Evolutionary conservation across 768 basidiomycete genomes (phyloP), one percentile per base, ranked within the genome.

Genomic region (Kwoniella sp.): DNA sequence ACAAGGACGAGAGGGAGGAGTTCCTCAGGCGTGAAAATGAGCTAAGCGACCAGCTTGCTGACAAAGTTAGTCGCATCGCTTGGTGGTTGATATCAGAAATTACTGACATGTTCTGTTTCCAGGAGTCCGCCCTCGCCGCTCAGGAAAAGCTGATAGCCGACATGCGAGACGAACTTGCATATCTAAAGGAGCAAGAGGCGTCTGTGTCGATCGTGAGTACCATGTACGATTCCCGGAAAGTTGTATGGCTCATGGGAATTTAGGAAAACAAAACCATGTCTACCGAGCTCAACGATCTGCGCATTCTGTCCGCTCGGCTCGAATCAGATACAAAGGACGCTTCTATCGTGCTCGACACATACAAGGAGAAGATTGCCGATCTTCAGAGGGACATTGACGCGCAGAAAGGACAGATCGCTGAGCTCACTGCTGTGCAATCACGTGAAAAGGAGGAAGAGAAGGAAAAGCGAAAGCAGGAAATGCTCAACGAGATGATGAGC

Each of bases 401-500:
- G 20, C 67, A 71, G 31, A 61, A 65, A 28, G 60, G 50, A 6
- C 57, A 96, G 74, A 77, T 96, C 53, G 93, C 96, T 63, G 91
- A 93, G 67, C 79, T 98, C 36, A 90, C 88, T 77, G 77, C 79
- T 29, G 80, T 84, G 11, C 88, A 91, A 75, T 87, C 85, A 75
- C 87, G 88, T 55, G 82, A 86, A 14, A 85, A 86, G 32, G 84
- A 84, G 27, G 95, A 98, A 73, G 95, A 96, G 73, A 96, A 92
- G 78, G 95, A 99, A 80, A 95, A 89, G 80, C 84, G 88, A 74
- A 98, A 98, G 76, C 90, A 93, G 69, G 93, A 98, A 79, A 96
- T 96, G 81, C 89, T 99, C 88, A 91, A 89, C 8, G 79, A 91
- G 61, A 95, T 99, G 89, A 96, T 99, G 93, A 89, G 93, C 53